Base-by-base conservation (phyloP, 805 yeast genomes). In the Millerozyma acaciae region DNA sequence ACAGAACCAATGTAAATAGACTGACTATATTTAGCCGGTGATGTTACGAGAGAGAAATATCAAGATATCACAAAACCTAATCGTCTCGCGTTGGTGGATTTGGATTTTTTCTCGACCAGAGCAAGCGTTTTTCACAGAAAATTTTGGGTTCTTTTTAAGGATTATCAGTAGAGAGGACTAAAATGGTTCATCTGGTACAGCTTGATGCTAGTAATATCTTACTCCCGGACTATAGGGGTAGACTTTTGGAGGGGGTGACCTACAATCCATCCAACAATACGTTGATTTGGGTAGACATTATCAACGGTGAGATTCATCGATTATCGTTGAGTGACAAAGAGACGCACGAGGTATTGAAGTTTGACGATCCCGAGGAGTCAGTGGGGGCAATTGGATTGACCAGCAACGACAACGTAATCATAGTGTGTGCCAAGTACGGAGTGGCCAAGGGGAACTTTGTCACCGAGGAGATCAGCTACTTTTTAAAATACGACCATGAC, bases 381-480 rank as follows among this genome's bases (percentile, higher is more conserved):
- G 62, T 84, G 31, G 95, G 96, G 9, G 89, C 82, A 10, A 70
- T 88, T 42, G 84, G 78, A 12, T 71, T 86, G 20, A 78, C 93
- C 1, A 49, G 59, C 4, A 66, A 80, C 39, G 73, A 72, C 22
- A 69, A 75, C 43, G 60, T 65, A 2, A 62, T 83, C 12, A 45
- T 80, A 21, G 74, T 76, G 37, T 93, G 88, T 33, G 73, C 75
- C 30, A 74, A 76, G 47, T 60, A 62, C 26, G 96, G 95, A 14
- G 66, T 84, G 30, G 84, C 77, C 8, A 57, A 60, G 26, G 75
- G 75, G 21, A 62, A 71, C 46, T 68, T 83, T 44, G 34, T 25
- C 7, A 40, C 60, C n/a, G 54, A 51, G 2, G 45, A 56, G 13
- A 43, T 56, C 38, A 51, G 59, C 17, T 80, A 57, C 38, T 60